Evolutionary conservation across 805 yeast species (phyloP).

Genomic region (Barnettozyma sucrosica): DNA sequence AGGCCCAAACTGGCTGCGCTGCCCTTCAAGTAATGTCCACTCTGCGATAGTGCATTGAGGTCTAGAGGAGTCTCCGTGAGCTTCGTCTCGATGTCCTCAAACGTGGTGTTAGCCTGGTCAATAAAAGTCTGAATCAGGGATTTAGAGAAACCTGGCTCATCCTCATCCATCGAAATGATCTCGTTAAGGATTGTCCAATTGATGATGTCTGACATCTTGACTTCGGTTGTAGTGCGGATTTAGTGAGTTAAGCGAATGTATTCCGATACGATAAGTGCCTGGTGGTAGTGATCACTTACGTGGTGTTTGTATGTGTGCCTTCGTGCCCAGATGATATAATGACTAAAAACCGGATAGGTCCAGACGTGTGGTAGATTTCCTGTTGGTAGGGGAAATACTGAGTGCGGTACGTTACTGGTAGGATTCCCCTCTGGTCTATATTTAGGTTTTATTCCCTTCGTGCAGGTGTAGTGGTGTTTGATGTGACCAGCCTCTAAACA

Average conservation of each 20-base stretch:
- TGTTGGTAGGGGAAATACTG: background rate
- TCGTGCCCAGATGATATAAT: background rate
- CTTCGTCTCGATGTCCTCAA: constrained; percentile 55
- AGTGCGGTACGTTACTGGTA: background rate
- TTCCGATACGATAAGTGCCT: background rate
- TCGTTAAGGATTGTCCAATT: constrained; percentile 89
- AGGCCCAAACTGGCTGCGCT: constrained; percentile 93
- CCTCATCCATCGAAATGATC: constrained; percentile 92
- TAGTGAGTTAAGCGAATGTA: background rate
- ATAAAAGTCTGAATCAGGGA: constrained; percentile 76
- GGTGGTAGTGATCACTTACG: background rate
- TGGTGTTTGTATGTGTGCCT: background rate
- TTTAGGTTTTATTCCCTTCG: background rate
- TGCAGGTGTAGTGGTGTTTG: background rate
- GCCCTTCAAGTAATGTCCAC: constrained; percentile 94
- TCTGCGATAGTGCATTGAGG: constrained; percentile 55
- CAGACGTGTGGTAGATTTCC: background rate
- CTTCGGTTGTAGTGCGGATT: constrained; percentile 12
- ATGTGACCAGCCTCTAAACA: too few relatives aligned
- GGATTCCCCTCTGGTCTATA: background rate
- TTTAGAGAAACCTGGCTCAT: constrained; percentile 84
- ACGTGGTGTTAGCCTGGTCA: constrained; percentile 83
- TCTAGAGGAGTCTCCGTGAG: constrained; percentile 30
- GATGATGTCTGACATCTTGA: constrained; percentile 49
- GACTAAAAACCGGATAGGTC: background rate